These are phyloP conservation scores for Camillea tinctor DNA, from an alignment of 2,329 filamentous ascomycete genomes.

Conservation along the genomic window DNA sequence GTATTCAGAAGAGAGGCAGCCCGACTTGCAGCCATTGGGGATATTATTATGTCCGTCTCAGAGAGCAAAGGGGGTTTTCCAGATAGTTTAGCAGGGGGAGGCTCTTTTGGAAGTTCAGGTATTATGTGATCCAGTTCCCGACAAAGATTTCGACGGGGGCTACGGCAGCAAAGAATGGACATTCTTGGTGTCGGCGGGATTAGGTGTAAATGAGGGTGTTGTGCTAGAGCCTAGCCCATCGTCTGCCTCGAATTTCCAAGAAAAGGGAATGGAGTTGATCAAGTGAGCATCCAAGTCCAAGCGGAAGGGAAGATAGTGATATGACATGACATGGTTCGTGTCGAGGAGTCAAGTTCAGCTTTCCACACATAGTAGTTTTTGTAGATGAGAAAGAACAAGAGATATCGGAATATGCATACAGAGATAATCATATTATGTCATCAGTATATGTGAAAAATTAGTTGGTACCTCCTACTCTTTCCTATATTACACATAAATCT, in stretches of 20 bases:
- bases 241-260: background rate
- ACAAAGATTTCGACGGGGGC: conserved; percentile 16
- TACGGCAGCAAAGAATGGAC: conserved; percentile 37
- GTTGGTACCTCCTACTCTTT: too few species aligned
- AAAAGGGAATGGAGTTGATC: background rate
- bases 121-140: conserved; percentile 15
- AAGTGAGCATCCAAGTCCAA: background rate
- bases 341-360: background rate
- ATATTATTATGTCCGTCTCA: conserved; percentile 21
- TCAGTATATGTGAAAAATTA: too few species aligned
- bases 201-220: background rate
- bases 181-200: conserved; percentile 25
- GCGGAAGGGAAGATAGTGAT: background rate
- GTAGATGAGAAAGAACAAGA: background rate
- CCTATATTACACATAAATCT: too few species aligned
- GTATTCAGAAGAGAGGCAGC: conserved; percentile 22
- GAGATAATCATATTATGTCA: too few species aligned
- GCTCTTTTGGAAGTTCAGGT: conserved; percentile 21
- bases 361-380: background rate
- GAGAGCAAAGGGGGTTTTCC: conserved; percentile 15
- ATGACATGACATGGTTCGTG: background rate
- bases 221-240: background rate
- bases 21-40: conserved; percentile 15
- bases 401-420: too few species aligned
- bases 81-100: conserved; percentile 24